Percentiles rank a stretch among this genome's conserved stretches.
phyloP scores from a whole-genome alignment of 192 early-diverging fungal genomes.

The Backusella liffmaniae region DNA sequence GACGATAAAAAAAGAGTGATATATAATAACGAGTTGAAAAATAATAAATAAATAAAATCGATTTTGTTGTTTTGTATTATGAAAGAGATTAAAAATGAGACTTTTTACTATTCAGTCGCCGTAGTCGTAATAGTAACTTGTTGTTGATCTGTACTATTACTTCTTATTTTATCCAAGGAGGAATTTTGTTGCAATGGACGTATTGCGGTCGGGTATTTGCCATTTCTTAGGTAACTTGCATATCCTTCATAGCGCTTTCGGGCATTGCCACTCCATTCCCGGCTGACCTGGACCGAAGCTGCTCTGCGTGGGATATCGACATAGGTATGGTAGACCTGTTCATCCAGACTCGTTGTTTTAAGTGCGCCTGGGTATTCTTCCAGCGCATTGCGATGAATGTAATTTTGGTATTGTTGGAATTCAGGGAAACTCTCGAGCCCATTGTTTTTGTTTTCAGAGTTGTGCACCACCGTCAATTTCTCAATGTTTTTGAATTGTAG shows the following conservation, averaged over 20 bases:
- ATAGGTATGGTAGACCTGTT: constrained; percentile 37
- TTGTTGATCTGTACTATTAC: background rate
- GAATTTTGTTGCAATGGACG: background rate
- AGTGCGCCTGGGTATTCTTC: constrained; percentile 32
- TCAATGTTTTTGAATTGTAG: constrained; percentile 41
- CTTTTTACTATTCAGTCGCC: background rate
- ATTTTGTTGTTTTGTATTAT: background rate
- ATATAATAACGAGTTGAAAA: background rate
- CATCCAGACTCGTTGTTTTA: constrained; percentile 30
- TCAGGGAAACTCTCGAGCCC: constrained; percentile 32
- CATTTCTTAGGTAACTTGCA: constrained; percentile 25
- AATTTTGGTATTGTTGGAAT: constrained; percentile 40
- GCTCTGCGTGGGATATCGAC: constrained; percentile 39
- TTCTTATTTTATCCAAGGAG: background rate
- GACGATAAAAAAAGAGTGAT: background rate
- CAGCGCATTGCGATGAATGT: constrained; percentile 24
- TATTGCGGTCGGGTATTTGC: constrained; percentile 1
- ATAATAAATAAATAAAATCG: background rate
- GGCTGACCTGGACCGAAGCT: constrained; percentile 27
- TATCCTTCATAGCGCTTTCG: constrained; percentile 35
- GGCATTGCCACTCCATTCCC: constrained; percentile 16
- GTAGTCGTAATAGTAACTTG: background rate
- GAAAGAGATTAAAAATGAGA: background rate
- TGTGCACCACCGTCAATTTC: constrained; percentile 24
- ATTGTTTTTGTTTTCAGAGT: constrained; percentile 1